Percentiles rank a stretch among this genome's conserved stretches.
Conservation (phyloP, 805 yeast genomes). For the Saturnispora galanensis region DNA sequence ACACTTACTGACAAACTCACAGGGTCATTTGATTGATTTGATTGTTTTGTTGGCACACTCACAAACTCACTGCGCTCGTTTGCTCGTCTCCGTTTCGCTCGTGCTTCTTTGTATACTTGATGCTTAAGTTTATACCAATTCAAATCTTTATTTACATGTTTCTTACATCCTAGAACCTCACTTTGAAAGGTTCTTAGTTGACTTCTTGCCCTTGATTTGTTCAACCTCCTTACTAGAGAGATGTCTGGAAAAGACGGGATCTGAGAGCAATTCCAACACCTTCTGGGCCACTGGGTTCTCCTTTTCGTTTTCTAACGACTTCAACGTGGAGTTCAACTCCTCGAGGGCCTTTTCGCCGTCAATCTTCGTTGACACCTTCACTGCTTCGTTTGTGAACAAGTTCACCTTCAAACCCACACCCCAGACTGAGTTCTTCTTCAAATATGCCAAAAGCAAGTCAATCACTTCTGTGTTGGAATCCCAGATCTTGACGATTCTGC, state of each 20-base stretch:
- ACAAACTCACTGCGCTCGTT: no score
- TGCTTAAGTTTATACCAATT: no score
- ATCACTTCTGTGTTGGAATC: slow-evolving; percentile 81
- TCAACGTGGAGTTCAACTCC: slow-evolving; percentile 19
- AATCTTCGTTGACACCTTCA: slow-evolving; percentile 33
- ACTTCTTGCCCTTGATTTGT: slow-evolving; percentile 11
- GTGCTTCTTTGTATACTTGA: no score
- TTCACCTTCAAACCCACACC: slow-evolving; percentile 81
- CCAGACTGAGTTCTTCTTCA: slow-evolving; percentile 64
- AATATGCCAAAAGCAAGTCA: slow-evolving; percentile 70
- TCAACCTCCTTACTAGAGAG: slow-evolving; percentile 23
- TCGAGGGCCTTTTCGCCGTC: slow-evolving; percentile 19
- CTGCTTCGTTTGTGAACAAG: slow-evolving; percentile 44
- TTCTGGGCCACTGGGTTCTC: slow-evolving; percentile 45
- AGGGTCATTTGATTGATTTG: no score
- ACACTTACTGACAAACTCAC: no score
- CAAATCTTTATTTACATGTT: slow-evolving; percentile 4
- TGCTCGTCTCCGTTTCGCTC: no score
- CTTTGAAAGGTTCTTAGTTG: neutral
- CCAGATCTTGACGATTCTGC: slow-evolving; percentile 62
- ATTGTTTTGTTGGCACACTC: no score
- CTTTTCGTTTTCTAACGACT: slow-evolving; percentile 17
- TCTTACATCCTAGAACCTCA: neutral
- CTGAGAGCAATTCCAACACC: slow-evolving; percentile 60
- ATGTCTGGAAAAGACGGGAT: slow-evolving; percentile 59